Base-by-base conservation (phyloP, 306 rosid species). In the Medicago lupulina region DNA sequence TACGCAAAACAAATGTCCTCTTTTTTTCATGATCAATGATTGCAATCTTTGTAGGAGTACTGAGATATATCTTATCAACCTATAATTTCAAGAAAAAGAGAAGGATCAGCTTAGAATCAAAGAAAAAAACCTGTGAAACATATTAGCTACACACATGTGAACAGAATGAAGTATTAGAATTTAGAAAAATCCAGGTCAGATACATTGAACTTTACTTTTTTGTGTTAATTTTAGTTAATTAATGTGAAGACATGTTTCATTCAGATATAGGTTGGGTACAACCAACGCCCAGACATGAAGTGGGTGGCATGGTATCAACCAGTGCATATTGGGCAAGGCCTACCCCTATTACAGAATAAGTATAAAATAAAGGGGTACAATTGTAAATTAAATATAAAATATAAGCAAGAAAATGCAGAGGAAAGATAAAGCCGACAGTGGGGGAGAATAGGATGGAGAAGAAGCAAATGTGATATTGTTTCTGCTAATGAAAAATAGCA, bases 21-120 rank as follows among this genome's bases (percentile, higher is more conserved):
- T 92, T 96, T 66, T 89, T 96, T 75, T 90, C 99, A 59, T 96
- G 99, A 87, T 96, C 99, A 78, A 96, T 86, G 83, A 96, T 96
- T 34, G 98, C 97, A 63, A 96, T 90, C 91, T 96, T 96, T 36
- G 92, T 88, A 16, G 97, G 97, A 76, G 99, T 90, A 87, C 97
- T 86, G 12, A 96, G 94, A 88, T 90, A 96, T 83, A 92, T 89
- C 85, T 89, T 96, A 87, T 96, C 99, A 80, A 96, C 87, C 99
- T 96, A 75, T 74, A 71, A 74, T 62, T 59, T 21, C n/a, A 73
- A 54, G 70, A 63, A 70, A 41, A 60, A 15, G 46, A 31, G 67
- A 81, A 53, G 46, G 54, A 76, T 59, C 80, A 73, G 49, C 21
- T 78, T 61, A 57, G 71, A 73, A 50, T 17, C 1, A 21, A 21